A percentile compares a stretch with the other conserved stretches of the same genome.
Conservation (phyloP, 345 rosid genomes). For the Aquilaria sinensis region DNA sequence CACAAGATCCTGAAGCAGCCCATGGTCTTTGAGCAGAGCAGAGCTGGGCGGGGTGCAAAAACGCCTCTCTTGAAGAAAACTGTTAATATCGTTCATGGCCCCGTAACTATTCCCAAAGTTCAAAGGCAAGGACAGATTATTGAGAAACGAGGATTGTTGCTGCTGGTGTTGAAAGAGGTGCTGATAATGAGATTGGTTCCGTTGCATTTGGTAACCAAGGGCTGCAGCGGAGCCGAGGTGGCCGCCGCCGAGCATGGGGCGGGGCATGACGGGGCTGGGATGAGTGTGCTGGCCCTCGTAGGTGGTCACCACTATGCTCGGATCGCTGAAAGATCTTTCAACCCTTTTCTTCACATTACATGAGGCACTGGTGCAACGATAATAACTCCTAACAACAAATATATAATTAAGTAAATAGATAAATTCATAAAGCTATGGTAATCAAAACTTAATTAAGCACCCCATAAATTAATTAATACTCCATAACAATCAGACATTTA, state of each 20-base stretch:
- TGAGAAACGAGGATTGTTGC: slow-evolving; percentile 21
- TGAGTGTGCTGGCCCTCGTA: slow-evolving; percentile 90
- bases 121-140: slow-evolving; percentile 22
- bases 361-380: slow-evolving; percentile 81
- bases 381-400: slow-evolving; percentile 59
- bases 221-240: slow-evolving; percentile 14
- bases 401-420: background rate
- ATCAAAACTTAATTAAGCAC: too few relatives aligned
- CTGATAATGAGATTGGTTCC: slow-evolving; percentile 24
- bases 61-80: slow-evolving; percentile 27
- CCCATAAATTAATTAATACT: too few relatives aligned
- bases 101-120: slow-evolving; percentile 14
- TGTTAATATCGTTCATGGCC: slow-evolving; percentile 15
- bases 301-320: slow-evolving; percentile 79
- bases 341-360: slow-evolving; percentile 95
- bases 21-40: slow-evolving; percentile 46
- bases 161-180: background rate
- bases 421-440: too few relatives aligned
- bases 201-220: slow-evolving; percentile 9
- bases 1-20: slow-evolving; percentile 82
- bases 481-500: too few relatives aligned
- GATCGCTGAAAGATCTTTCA: slow-evolving; percentile 78
- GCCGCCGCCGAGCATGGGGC: slow-evolving; percentile 44
- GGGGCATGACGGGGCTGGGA: slow-evolving; percentile 58
- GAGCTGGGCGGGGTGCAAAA: slow-evolving; percentile 16